Conservation (phyloP, 2,329 filamentous ascomycete genomes). For the Ceratocystis ficicola region DNA sequence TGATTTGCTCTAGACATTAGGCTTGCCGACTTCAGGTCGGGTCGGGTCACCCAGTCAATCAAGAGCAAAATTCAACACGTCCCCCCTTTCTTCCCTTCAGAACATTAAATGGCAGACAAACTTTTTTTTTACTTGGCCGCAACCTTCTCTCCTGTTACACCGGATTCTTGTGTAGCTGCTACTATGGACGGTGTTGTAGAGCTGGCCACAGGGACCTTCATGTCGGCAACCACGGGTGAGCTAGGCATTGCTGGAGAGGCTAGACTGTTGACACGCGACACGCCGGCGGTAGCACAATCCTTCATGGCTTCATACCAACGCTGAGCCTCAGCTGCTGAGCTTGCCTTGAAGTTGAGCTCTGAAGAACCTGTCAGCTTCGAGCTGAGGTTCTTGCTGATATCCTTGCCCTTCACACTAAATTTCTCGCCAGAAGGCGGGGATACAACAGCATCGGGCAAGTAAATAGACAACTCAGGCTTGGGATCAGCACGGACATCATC, state of each 20-base stretch:
- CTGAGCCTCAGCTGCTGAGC: conserved; percentile 64
- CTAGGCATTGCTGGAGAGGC: conserved; percentile 27
- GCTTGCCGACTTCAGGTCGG: background rate
- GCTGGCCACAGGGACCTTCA: conserved; percentile 23
- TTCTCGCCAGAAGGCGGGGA: conserved; percentile 62
- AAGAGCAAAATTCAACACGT: background rate
- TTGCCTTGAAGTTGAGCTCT: conserved; percentile 79
- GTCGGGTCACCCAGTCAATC: background rate
- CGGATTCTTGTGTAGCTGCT: conserved; percentile 22
- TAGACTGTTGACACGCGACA: conserved; percentile 25
- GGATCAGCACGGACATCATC: conserved; percentile 62
- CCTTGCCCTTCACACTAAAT: conserved; percentile 93
- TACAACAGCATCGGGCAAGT: conserved; percentile 78
- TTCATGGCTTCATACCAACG: conserved; percentile 73
- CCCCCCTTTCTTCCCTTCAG: background rate
- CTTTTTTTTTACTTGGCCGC: background rate
- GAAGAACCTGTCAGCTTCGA: conserved; percentile 68
- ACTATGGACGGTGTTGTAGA: conserved; percentile 23
- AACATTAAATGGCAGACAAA: conserved; percentile 1
- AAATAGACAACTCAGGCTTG: conserved; percentile 75
- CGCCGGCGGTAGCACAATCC: conserved; percentile 43
- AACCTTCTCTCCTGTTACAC: conserved; percentile 20
- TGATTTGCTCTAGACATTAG: background rate
- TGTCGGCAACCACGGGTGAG: conserved; percentile 24
- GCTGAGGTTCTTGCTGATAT: conserved; percentile 66